These are phyloP conservation scores for Trypanosoma vivax DNA, from an alignment of 208 protist genomes.

Conservation along the genomic window DNA sequence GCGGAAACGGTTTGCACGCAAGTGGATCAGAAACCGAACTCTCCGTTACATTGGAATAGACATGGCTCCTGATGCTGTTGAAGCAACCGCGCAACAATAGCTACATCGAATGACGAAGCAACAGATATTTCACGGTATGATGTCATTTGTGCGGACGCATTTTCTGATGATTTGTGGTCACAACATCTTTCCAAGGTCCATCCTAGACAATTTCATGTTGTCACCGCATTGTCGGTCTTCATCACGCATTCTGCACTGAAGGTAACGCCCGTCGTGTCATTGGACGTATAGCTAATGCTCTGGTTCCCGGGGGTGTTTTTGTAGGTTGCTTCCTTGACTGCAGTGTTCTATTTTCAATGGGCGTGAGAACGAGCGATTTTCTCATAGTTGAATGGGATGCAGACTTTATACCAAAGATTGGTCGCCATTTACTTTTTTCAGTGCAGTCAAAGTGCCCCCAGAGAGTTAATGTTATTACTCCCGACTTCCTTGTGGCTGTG, in stretches of 20 bases:
- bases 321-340: conserved; percentile 69
- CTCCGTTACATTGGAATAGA: conserved; percentile 72
- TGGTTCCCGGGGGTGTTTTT: conserved; percentile 76
- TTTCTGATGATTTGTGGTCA: conserved; percentile 72
- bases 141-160: conserved; percentile 69
- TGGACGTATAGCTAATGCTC: conserved; percentile 66
- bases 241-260: conserved; percentile 69
- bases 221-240: conserved; percentile 72
- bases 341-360: conserved; percentile 50
- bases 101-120: conserved; percentile 29
- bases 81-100: conserved; percentile 32
- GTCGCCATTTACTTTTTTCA: conserved; percentile 54
- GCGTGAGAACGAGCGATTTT: conserved; percentile 44
- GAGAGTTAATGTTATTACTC: conserved; percentile 67
- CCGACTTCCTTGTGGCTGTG: conserved; percentile 77
- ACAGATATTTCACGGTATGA: conserved; percentile 43
- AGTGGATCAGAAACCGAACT: conserved; percentile 84
- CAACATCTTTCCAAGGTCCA: conserved; percentile 68
- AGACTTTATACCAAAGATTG: conserved; percentile 55
- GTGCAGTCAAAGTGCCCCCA: conserved; percentile 33
- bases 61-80: conserved; percentile 51
- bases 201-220: conserved; percentile 73
- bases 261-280: conserved; percentile 54
- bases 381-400: conserved; percentile 62
- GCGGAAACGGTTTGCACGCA: conserved; percentile 67